Percentiles rank a stretch among this genome's conserved stretches.
Evolutionary conservation across 23 red algal genomes (phyloP).

Genomic region (Rhodosorus marinus): DNA sequence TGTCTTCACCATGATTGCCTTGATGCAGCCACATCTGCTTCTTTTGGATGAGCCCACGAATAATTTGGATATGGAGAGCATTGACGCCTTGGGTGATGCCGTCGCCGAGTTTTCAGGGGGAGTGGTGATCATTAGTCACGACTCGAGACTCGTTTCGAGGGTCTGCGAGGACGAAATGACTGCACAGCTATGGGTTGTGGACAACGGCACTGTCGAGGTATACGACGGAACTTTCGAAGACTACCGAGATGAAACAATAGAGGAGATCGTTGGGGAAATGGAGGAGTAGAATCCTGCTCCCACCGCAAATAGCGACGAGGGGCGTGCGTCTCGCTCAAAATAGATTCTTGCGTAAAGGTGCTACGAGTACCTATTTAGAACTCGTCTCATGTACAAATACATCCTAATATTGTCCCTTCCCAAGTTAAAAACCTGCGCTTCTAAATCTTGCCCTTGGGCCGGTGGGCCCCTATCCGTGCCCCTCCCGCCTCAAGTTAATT

Average conservation of each 20-base stretch:
- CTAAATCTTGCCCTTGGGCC: no score
- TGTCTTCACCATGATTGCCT: conserved; percentile 8
- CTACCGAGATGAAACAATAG: not conserved
- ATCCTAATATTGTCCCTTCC: no score
- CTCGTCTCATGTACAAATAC: no score
- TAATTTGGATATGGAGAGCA: conserved; percentile 28
- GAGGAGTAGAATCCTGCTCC: not conserved
- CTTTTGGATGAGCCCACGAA: conserved; percentile 41
- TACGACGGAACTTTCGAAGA: not conserved
- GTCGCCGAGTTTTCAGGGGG: conserved; percentile 18
- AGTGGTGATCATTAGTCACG: conserved; percentile 41
- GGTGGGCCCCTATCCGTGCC: no score
- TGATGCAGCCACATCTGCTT: conserved; percentile 11
- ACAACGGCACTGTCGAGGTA: not conserved
- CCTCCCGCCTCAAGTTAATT: no score
- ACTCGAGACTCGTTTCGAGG: conserved; percentile 1
- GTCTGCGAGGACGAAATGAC: not conserved
- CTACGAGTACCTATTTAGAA: no score
- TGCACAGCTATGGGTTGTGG: not conserved
- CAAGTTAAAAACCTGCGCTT: no score
- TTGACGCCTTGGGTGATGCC: conserved; percentile 19
- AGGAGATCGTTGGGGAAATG: not conserved
- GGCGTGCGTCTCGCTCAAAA: no score
- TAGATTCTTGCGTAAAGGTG: no score
- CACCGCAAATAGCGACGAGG: no score